Evolutionary conservation across 805 yeast genomes (phyloP).

Genomic region (Candida easanensis): DNA sequence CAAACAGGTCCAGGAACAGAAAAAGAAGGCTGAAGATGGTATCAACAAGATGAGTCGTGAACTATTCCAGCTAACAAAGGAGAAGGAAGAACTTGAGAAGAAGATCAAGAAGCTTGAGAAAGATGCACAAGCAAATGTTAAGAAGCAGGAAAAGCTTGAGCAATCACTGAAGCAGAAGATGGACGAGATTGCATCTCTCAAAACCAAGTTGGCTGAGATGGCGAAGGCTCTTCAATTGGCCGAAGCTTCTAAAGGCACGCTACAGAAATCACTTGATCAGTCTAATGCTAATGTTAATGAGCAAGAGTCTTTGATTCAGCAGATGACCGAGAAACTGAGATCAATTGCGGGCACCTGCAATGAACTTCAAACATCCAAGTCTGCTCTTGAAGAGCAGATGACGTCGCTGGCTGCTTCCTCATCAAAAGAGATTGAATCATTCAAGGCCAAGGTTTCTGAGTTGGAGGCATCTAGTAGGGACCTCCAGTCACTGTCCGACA

Average conservation of each 20-base stretch:
- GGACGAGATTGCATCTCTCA: conserved; percentile 14
- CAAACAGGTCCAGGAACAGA: conserved; percentile 32
- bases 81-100: conserved; percentile 50
- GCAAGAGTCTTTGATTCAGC: conserved; percentile 35
- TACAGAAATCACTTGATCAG: conserved; percentile 27
- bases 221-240: conserved; percentile 1
- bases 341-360: conserved; percentile 36
- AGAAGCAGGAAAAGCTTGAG: conserved; percentile 22
- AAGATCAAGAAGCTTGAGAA: conserved; percentile 40
- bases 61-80: conserved; percentile 59
- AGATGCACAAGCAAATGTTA: conserved; percentile 21
- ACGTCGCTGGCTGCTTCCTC: conserved; percentile 9
- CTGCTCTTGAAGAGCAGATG: conserved; percentile 18
- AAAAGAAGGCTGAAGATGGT: conserved; percentile 75
- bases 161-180: conserved; percentile 17
- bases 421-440: conserved; percentile 12
- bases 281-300: conserved; percentile 28
- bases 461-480: conserved; percentile 13
- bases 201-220: conserved; percentile 11
- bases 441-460: conserved; percentile 15
- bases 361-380: conserved; percentile 27
- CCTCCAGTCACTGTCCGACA: conserved; percentile 7
- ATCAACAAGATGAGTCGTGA: conserved; percentile 90
- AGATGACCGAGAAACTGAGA: conserved; percentile 44
- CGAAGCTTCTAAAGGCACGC: not conserved